A percentile compares a stretch with the other conserved stretches of the same genome.
Evolutionary conservation across 2,329 filamentous ascomycete species (phyloP).

Genomic region (Scedosporium apiospermum): DNA sequence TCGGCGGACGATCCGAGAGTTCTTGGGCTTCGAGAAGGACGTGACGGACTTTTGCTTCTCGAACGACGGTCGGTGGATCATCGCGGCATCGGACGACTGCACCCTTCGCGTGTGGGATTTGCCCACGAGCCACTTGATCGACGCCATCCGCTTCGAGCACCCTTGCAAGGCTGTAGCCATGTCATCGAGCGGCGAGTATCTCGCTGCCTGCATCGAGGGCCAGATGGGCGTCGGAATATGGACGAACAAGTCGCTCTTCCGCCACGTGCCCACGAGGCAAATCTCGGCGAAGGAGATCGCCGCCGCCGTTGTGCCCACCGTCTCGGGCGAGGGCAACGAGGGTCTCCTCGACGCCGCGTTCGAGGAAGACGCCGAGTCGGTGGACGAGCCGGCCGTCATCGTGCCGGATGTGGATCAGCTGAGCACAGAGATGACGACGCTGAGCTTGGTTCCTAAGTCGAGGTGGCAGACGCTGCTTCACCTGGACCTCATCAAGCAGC

Average conservation of each 20-base stretch:
- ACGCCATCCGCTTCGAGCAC: slow-evolving; percentile 72
- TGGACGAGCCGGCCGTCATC: slow-evolving; percentile 42
- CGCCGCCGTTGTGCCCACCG: slow-evolving; percentile 58
- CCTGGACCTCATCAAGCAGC: slow-evolving; percentile 81
- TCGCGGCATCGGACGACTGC: slow-evolving; percentile 74
- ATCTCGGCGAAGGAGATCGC: slow-evolving; percentile 69
- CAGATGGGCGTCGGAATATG: slow-evolving; percentile 86
- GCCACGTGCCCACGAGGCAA: slow-evolving; percentile 75
- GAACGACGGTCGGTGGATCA: slow-evolving; percentile 85
- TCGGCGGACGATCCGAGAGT: slow-evolving; percentile 81
- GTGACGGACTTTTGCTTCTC: slow-evolving; percentile 86
- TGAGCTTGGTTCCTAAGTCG: slow-evolving; percentile 81
- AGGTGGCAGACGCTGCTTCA: slow-evolving; percentile 93
- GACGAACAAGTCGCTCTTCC: slow-evolving; percentile 90
- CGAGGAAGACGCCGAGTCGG: slow-evolving; percentile 35
- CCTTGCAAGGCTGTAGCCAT: slow-evolving; percentile 80
- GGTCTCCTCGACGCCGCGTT: slow-evolving; percentile 70
- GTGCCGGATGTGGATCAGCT: slow-evolving; percentile 64
- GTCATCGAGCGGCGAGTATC: slow-evolving; percentile 81
- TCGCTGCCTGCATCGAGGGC: slow-evolving; percentile 80
- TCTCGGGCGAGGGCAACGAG: slow-evolving; percentile 72
- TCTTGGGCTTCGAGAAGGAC: slow-evolving; percentile 68
- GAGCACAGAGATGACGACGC: slow-evolving; percentile 70
- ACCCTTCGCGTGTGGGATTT: slow-evolving; percentile 87
- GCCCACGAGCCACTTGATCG: slow-evolving; percentile 89